These are phyloP conservation scores for Penicillium canariense DNA, from an alignment of 495 filamentous ascomycete genomes.

Conservation along the genomic window DNA sequence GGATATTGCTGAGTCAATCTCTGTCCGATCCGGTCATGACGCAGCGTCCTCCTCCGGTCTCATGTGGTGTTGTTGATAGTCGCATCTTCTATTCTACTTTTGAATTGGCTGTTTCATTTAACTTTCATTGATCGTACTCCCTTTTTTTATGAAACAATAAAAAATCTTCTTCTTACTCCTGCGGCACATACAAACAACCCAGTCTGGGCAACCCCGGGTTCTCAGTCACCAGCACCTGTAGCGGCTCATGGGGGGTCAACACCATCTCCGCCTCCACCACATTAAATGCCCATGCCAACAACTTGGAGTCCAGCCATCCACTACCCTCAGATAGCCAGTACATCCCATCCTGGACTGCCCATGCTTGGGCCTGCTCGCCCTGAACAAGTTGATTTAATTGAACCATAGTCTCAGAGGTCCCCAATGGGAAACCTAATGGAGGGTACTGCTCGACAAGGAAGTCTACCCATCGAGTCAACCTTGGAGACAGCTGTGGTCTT, in stretches of 20 bases:
- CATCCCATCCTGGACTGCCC: constrained; percentile 14
- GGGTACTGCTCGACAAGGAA: constrained; percentile 41
- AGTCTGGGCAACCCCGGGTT: constrained; percentile 32
- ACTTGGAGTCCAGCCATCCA: constrained; percentile 43
- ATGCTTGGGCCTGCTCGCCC: constrained; percentile 22
- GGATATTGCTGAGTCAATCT: constrained; percentile 19
- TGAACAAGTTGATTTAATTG: constrained; percentile 19
- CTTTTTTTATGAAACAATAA: neutral
- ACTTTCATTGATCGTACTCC: neutral
- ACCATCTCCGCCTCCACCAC: constrained; percentile 40
- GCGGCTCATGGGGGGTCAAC: constrained; percentile 37
- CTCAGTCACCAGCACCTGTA: constrained; percentile 28
- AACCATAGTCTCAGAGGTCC: neutral
- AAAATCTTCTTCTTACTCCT: constrained; percentile 15
- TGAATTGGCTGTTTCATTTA: too few relatives aligned
- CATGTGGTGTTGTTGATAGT: too few relatives aligned
- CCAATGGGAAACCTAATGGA: constrained; percentile 11
- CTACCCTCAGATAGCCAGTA: constrained; percentile 24
- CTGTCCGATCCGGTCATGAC: constrained; percentile 13
- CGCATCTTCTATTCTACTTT: too few relatives aligned
- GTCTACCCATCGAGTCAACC: constrained; percentile 35
- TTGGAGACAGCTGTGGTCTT: constrained; percentile 24
- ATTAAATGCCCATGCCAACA: constrained; percentile 44
- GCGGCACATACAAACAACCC: constrained; percentile 43
- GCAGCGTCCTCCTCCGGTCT: constrained; percentile 8